Evolutionary conservation across 108 stramenopile species (phyloP).

Genomic region (Aurantiochytrium sp.): DNA sequence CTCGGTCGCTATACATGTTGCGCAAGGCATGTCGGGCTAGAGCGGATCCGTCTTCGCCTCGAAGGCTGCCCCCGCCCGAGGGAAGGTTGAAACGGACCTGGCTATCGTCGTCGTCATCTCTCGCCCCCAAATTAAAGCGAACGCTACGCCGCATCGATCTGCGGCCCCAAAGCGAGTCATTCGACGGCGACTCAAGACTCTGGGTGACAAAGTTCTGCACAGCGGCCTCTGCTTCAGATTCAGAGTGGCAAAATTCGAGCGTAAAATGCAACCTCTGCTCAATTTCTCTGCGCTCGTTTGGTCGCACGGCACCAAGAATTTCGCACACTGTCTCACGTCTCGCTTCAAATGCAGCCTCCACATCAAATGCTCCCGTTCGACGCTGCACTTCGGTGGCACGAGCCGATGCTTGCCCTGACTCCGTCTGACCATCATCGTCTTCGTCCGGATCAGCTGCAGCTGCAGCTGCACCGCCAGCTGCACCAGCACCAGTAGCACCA

Average conservation of each 20-base stretch:
- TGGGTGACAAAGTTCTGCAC: background rate
- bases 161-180: background rate
- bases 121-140: background rate
- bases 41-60: too few species aligned
- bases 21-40: too few species aligned
- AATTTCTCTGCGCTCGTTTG: background rate
- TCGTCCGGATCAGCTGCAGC: too few species aligned
- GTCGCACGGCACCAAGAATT: background rate
- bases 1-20: too few species aligned
- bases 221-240: background rate
- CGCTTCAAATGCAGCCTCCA: background rate
- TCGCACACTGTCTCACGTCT: background rate
- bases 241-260: background rate
- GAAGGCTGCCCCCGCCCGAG: background rate
- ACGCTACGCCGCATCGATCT: background rate
- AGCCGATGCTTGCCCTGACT: too few species aligned
- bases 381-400: too few species aligned
- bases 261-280: background rate
- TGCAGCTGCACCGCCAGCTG: too few species aligned
- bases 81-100: background rate
- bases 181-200: background rate
- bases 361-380: background rate
- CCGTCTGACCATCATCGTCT: too few species aligned
- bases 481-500: too few species aligned
- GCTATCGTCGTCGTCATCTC: background rate